phyloP scores from a whole-genome alignment of 1,139 yeast genomes.

The Geotrichum aggregatum region DNA sequence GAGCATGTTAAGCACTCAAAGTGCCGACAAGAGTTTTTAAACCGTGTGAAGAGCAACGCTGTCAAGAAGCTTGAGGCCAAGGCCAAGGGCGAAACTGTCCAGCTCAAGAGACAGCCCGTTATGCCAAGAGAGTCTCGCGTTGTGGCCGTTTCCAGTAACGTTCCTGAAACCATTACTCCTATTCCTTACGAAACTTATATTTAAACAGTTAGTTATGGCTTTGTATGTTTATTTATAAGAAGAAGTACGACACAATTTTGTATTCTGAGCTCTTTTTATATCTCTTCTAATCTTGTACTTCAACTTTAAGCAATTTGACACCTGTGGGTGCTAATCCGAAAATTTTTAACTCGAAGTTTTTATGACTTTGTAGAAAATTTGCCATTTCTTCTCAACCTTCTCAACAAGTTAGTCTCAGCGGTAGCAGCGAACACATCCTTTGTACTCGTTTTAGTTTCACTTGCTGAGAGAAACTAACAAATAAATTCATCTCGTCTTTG shows the following conservation, averaged over 20 bases:
- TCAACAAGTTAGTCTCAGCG: not conserved
- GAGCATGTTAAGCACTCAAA: slow-evolving; percentile 99
- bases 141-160: slow-evolving; percentile 68
- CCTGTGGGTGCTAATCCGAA: no score
- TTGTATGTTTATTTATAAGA: slow-evolving; percentile 8
- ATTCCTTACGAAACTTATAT: slow-evolving; percentile 99
- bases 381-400: not conserved
- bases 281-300: not conserved
- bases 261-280: not conserved
- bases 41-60: slow-evolving; percentile 96
- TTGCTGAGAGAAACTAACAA: no score
- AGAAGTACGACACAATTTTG: not conserved
- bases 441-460: no score
- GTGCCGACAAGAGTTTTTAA: slow-evolving; percentile 98
- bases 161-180: slow-evolving; percentile 97
- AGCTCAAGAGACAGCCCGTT: slow-evolving; percentile 96
- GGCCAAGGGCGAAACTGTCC: slow-evolving; percentile 84
- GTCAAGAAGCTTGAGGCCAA: slow-evolving; percentile 90
- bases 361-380: not conserved
- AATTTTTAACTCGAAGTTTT: no score
- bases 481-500: not conserved
- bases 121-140: slow-evolving; percentile 92
- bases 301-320: not conserved
- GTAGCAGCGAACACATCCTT: no score
- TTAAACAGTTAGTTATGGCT: slow-evolving; percentile 45